Base-by-base conservation (phyloP, 345 rosid species). In the Noccaea bulbosa region DNA sequence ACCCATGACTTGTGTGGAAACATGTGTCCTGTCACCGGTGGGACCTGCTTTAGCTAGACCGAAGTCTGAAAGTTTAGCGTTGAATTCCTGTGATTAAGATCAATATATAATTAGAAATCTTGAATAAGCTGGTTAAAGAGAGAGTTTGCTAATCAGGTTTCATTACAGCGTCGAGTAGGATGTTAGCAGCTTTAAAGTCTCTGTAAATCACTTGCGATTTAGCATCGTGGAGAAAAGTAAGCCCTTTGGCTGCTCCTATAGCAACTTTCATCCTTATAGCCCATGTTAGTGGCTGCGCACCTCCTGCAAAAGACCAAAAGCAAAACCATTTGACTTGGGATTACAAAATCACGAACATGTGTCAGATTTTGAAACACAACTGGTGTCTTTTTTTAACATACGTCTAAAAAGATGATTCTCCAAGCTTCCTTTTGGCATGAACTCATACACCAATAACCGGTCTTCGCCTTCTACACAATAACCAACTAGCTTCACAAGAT, bases 1-100 rank as follows among this genome's bases (percentile, higher is more conserved):
- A 67, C 98, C 98, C 92, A 93, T 85, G 71, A 93, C 96, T 75
- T 89, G 98, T 45, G 98, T 93, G 38, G 98, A 91, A 35, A 93
- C 98, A 57, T 93, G 98, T 75, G 98, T 93, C 83, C 81, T 80
- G 67, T 90, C 98, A 41, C 98, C 98, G 1, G 97, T 93, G 20
- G 98, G 98, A 58, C 98, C 98, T 27, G 92, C 98, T 83, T 93
- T 93, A 49, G 98, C 98, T 85, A 93, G 53, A 62, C 98, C 98
- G 49, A 93, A 93, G 80, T 93, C 98, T 7, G 98, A 93, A 39
- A 93, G 88, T 65, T 87, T 93, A 35, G 92, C 80, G 73, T 88
- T 93, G 81, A 86, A 93, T 14, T 90, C 98, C 98, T 93, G 87
- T 81, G 76, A 2, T 16, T 33, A 56, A 57, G 62, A 48, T 40